Conservation (phyloP, 371 early-diverging fungal species). For the Rhizopus arrhizus region DNA sequence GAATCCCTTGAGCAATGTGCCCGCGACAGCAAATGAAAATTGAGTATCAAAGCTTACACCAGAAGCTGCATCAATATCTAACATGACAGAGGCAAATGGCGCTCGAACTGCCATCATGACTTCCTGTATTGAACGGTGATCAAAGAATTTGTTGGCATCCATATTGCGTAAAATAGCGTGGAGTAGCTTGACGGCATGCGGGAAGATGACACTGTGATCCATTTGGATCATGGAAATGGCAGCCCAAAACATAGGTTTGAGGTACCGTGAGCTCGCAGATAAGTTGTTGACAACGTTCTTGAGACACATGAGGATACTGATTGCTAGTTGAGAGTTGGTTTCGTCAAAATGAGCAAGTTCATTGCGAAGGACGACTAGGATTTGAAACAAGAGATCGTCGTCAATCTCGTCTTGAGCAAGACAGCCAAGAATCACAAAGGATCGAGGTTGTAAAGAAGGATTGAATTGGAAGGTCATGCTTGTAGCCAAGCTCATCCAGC, state of each 20-base stretch:
- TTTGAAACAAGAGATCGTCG: slow-evolving; percentile 85
- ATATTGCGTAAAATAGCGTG: slow-evolving; percentile 71
- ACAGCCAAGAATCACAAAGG: slow-evolving; percentile 88
- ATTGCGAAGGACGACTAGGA: slow-evolving; percentile 80
- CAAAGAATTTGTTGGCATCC: slow-evolving; percentile 64
- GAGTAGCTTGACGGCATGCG: slow-evolving; percentile 68
- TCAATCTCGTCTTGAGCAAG: slow-evolving; percentile 84
- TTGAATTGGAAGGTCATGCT: slow-evolving; percentile 90
- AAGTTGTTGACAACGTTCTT: slow-evolving; percentile 80
- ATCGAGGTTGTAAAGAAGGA: slow-evolving; percentile 89
- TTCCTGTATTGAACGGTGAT: slow-evolving; percentile 51
- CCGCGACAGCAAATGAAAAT: slow-evolving; percentile 72
- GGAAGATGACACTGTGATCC: slow-evolving; percentile 74
- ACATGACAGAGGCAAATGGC: slow-evolving; percentile 47
- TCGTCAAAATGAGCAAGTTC: slow-evolving; percentile 80
- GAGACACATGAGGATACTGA: slow-evolving; percentile 83
- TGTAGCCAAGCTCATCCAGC: slow-evolving; percentile 88
- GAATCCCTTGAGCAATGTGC: slow-evolving; percentile 68
- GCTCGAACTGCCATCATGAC: slow-evolving; percentile 62
- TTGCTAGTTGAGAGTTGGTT: slow-evolving; percentile 69
- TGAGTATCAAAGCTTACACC: slow-evolving; percentile 69
- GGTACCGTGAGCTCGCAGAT: slow-evolving; percentile 70
- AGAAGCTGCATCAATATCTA: slow-evolving; percentile 53
- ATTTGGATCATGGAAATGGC: slow-evolving; percentile 82
- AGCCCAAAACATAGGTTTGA: slow-evolving; percentile 88